Percentiles rank a stretch among this genome's conserved stretches.
phyloP scores from a whole-genome alignment of 257 asterid genomes.

The Euphrasia confusa region DNA sequence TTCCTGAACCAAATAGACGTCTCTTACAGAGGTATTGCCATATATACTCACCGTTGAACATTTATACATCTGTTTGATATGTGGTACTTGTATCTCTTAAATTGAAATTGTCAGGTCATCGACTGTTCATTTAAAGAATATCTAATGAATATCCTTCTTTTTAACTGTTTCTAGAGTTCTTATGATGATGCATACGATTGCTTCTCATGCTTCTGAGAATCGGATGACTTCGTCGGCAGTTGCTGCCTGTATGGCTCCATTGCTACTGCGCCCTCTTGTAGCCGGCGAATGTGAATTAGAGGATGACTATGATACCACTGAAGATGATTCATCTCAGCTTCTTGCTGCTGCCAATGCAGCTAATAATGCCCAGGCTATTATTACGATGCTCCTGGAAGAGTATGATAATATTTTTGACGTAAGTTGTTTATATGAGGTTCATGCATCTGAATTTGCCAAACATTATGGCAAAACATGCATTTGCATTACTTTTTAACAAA shows the following conservation, averaged over 20 bases:
- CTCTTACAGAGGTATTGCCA: constrained; percentile 34
- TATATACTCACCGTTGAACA: not conserved
- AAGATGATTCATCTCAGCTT: constrained; percentile 92
- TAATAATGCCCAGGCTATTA: constrained; percentile 85
- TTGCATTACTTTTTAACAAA: no score
- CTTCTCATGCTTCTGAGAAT: constrained; percentile 77
- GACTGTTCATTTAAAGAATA: not conserved
- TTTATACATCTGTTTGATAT: not conserved
- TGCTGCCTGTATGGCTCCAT: constrained; percentile 99
- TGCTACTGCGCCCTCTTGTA: constrained; percentile 92
- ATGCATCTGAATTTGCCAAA: no score
- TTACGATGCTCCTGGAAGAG: constrained; percentile 87
- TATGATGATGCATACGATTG: constrained; percentile 88
- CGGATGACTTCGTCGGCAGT: constrained; percentile 96
- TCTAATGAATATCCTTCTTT: no score
- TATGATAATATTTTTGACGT: constrained; percentile 76
- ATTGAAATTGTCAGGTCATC: not conserved
- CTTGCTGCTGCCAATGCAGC: constrained; percentile 99
- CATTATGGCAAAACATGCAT: no score
- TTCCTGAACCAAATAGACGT: constrained; percentile 98
- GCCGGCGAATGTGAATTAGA: constrained; percentile 98
- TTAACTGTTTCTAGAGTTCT: constrained; percentile 53
- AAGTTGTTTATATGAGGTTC: constrained; percentile 28
- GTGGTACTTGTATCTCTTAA: no score
- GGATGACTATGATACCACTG: constrained; percentile 74